Base-by-base conservation (phyloP, 257 asterid species). In the Solanum lignicaule region DNA sequence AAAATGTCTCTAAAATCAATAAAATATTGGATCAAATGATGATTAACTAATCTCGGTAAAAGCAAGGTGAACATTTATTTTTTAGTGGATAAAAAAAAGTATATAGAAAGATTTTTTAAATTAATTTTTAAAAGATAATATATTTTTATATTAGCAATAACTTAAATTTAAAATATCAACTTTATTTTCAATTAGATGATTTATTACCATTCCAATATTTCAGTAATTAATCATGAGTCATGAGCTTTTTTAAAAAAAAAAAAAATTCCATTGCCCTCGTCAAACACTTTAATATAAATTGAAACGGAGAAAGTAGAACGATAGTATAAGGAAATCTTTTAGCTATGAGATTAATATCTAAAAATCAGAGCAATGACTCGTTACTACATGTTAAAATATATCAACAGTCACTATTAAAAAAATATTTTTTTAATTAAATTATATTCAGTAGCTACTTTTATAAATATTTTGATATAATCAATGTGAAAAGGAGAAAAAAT, bases 211-310 rank as follows among this genome's bases (percentile, higher is more conserved):
- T n/a, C 7, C 6, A 65, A n/a, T 65, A 65, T 25, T 55, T 18
- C 16, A 23, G 14, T 65, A 25, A 11, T 65, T 65, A 10, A 65
- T 65, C 12, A n/a, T 11, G 15, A 11, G 14, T 11, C 16, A 4
- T n/a, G 3, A n/a, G 31, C 5, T n/a, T n/a, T 62, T 60, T 20
- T 9, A 0, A 0, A 8, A 21, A 8, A 1, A 23, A 8, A 9
- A 9, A 9, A 39, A 43, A 41, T 21, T 1, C 7, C 5, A 58
- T 20, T 58, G 25, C 25, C 65, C 2, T 7, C 12, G 12, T 9
- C 27, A 9, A 60, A 23, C 13, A 9, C 5, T 8, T 21, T 58
- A 58, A 58, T 21, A 58, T 21, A 58, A 21, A 8, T 60, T 60
- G 3, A 60, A 25, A 60, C 27, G 5, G 27, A 21, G 2, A 60